Conservation (phyloP, 768 basidiomycete species). For the Leccinum subtestaceum region DNA sequence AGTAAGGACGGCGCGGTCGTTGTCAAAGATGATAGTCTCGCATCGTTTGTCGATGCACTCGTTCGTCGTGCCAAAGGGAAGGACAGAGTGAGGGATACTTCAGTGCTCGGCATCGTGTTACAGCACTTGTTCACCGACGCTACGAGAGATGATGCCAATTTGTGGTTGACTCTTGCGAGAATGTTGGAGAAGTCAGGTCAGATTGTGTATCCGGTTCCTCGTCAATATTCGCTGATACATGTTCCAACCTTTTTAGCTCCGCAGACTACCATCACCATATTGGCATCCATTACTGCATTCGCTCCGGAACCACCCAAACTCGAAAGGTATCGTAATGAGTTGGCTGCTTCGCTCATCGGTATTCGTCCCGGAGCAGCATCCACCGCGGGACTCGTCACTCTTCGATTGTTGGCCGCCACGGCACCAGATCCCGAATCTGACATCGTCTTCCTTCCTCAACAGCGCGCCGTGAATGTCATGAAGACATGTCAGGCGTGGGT, state of each 20-base stretch:
- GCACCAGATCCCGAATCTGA: constrained; percentile 81
- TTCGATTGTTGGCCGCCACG: constrained; percentile 66
- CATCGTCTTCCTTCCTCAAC: constrained; percentile 79
- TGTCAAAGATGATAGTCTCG: constrained; percentile 19
- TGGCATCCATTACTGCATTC: constrained; percentile 55
- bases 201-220: constrained; percentile 16
- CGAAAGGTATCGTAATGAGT: constrained; percentile 83
- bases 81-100: constrained; percentile 53
- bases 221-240: not conserved
- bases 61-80: constrained; percentile 29
- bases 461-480: constrained; percentile 81
- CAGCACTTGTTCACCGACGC: constrained; percentile 58
- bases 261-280: constrained; percentile 63
- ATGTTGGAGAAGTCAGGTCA: constrained; percentile 60
- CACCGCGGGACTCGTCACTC: constrained; percentile 61
- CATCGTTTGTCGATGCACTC: constrained; percentile 34
- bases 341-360: constrained; percentile 77
- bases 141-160: constrained; percentile 63
- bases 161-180: constrained; percentile 73
- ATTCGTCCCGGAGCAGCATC: constrained; percentile 62
- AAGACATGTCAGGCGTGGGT: constrained; percentile 88
- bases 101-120: constrained; percentile 61
- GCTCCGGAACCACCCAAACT: constrained; percentile 70
- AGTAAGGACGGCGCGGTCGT: constrained; percentile 23
- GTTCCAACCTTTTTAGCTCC: constrained; percentile 48